Evolutionary conservation across 2,329 filamentous ascomycete species (phyloP), one percentile per base, ranked within the genome.

Genomic region (Hypoxylon sp.): DNA sequence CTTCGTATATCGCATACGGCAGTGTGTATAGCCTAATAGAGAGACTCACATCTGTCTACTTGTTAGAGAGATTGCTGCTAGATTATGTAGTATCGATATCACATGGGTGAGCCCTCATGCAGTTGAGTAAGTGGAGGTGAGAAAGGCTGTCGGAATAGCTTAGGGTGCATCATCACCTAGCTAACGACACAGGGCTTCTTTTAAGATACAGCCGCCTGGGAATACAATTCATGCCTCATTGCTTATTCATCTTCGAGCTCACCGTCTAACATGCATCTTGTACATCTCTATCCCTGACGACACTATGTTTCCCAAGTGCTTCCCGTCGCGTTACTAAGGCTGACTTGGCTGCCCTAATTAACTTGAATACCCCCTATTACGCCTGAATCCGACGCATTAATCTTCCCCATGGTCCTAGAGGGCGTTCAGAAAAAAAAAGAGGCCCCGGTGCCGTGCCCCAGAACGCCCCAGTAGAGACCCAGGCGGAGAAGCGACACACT

Each of bases 401-500:
- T 8, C 37, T 42, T 40, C 7, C 7, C 6, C 6, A 17, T 8
- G 14, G n/a, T 17, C 6, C 2, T 17, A 17, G 17, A 17, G 17
- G n/a, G 17, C n/a, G 2, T 42, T 42, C n/a, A 20, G 7, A 42
- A 7, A 42, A 20, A 5, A 42, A 20, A 5, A 14, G 37, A 44
- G 6, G 10, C 17, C 10, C 3, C 17, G 17, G 17, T 11, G 10
- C 20, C 40, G 7, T 64, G 1, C 44, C 56, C n/a, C 35, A 25
- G 55, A 40, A 56, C 33, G 53, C 55, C 6, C 48, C 40, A n/a
- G 40, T 50, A 4, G 31, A 30, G 22, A 6, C 11, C 37, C n/a
- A 42, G n/a, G n/a, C 6, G 17, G 48, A 62, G 37, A 62, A 50
- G 48, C 20, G 48, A 49, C n/a, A 50, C 3, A 11, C 35, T 37